Evolutionary conservation across 2,329 filamentous ascomycete species (phyloP).

Genomic region (Hortaea werneckii): DNA sequence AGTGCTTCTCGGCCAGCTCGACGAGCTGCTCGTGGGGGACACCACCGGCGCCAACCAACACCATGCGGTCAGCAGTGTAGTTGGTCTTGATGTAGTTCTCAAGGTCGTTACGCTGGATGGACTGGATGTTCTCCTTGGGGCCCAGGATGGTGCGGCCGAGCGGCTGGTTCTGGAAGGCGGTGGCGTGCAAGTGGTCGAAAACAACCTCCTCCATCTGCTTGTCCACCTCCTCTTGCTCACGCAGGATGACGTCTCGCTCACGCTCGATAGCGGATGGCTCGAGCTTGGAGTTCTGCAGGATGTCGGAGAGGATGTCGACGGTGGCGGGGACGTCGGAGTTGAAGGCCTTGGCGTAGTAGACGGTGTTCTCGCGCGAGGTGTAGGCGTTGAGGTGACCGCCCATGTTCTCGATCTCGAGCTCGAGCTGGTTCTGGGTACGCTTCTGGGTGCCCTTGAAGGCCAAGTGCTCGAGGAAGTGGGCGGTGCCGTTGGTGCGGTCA

Average conservation of each 20-base stretch:
- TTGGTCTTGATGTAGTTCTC: conserved; percentile 97
- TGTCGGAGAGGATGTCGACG: conserved; percentile 97
- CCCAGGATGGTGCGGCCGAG: conserved; percentile 96
- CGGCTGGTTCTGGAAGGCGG: conserved; percentile 91
- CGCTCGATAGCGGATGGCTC: conserved; percentile 87
- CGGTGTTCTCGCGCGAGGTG: conserved; percentile 98
- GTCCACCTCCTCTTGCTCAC: conserved; percentile 98
- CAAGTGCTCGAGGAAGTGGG: conserved; percentile 98
- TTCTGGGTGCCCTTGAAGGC: conserved; percentile 99
- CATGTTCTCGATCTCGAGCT: conserved; percentile 99
- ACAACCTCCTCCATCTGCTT: conserved; percentile 99
- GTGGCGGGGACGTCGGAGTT: conserved; percentile 93
- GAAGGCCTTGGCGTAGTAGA: conserved; percentile 99
- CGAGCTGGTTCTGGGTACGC: conserved; percentile 91
- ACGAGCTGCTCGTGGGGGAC: conserved; percentile 90
- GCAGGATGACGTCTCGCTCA: conserved; percentile 95
- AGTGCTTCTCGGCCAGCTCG: conserved; percentile 93
- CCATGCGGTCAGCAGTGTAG: conserved; percentile 99
- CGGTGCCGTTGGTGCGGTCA: conserved; percentile 95
- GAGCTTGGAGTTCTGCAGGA: conserved; percentile 98
- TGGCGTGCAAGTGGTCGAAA: conserved; percentile 97
- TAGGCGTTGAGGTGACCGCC: conserved; percentile 98
- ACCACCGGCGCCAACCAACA: conserved; percentile 89
- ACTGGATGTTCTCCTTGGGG: conserved; percentile 95
- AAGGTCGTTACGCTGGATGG: conserved; percentile 85